phyloP scores from a whole-genome alignment of 352 stramenopile genomes.

The Phytopythium sindhum region DNA sequence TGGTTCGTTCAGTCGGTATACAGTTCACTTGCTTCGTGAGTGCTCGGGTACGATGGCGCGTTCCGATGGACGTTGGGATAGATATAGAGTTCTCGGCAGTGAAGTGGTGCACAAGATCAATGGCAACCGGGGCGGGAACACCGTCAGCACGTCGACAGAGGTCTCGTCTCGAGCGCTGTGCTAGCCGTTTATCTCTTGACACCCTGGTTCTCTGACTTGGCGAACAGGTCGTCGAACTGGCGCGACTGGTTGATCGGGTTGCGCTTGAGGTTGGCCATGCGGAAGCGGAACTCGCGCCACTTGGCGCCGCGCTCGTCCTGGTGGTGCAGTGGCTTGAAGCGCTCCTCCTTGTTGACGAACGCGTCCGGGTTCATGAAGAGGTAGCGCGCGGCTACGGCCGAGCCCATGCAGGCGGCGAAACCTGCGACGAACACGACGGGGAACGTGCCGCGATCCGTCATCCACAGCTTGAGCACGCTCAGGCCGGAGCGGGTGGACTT shows the following conservation, averaged over 20 bases:
- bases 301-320: constrained; percentile 31
- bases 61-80: constrained; percentile 1
- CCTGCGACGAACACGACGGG: constrained; percentile 48
- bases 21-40: constrained; percentile 3
- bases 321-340: constrained; percentile 45
- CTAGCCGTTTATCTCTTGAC: constrained; percentile 40
- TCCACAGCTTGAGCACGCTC: constrained; percentile 50
- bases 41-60: not conserved
- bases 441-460: constrained; percentile 56
- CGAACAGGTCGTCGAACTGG: constrained; percentile 55
- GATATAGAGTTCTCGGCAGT: constrained; percentile 2
- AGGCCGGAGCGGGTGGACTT: constrained; percentile 29
- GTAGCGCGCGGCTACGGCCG: constrained; percentile 34
- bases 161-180: no score
- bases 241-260: constrained; percentile 75
- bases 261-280: constrained; percentile 56
- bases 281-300: constrained; percentile 66
- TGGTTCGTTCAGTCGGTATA: not conserved
- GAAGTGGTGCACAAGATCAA: not conserved
- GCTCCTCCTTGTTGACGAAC: constrained; percentile 63
- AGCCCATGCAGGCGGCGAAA: constrained; percentile 29
- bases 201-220: constrained; percentile 49
- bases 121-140: not conserved
- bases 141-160: no score
- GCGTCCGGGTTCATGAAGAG: constrained; percentile 56